Evolutionary conservation across 73 alveolate species (phyloP).

Genomic region (Paraurostyla sp.): DNA sequence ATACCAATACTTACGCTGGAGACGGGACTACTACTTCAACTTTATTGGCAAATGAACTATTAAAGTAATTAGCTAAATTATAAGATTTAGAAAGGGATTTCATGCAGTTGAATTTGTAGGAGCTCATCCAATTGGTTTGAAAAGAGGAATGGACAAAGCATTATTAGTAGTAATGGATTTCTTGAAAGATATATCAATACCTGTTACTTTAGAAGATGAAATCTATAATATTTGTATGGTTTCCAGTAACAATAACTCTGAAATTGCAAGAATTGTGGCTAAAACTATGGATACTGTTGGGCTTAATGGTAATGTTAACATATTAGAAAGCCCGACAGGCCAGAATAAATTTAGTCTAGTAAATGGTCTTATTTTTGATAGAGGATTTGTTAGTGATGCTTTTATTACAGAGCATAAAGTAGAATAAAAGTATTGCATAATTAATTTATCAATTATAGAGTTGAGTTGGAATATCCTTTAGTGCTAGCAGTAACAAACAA

Average conservation of each 20-base stretch:
- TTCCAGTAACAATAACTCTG: conserved; percentile 71
- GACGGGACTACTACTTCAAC: conserved; percentile 97
- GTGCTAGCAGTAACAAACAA: conserved; percentile 73
- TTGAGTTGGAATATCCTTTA: conserved; percentile 78
- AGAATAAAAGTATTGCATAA: not conserved
- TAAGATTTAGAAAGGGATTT: conserved; percentile 37
- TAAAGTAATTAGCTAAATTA: conserved; percentile 3
- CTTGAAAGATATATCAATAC: conserved; percentile 69
- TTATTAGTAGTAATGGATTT: conserved; percentile 49
- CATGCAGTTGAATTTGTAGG: conserved; percentile 71
- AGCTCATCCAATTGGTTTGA: conserved; percentile 77
- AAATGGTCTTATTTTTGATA: conserved; percentile 68
- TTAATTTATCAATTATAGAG: not conserved
- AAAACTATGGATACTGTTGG: conserved; percentile 63
- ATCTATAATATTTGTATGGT: conserved; percentile 75
- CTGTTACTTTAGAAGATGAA: conserved; percentile 81
- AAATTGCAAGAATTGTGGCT: conserved; percentile 67
- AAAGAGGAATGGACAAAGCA: conserved; percentile 83
- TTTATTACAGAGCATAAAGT: conserved; percentile 30
- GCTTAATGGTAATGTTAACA: conserved; percentile 71
- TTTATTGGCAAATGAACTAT: conserved; percentile 67
- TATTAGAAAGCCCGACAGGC: conserved; percentile 68
- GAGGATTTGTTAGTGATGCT: conserved; percentile 77
- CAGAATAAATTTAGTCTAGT: conserved; percentile 25
- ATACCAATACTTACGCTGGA: conserved; percentile 88